Base-by-base conservation (phyloP, 2,329 filamentous ascomycete genomes). In the Septoria petroselini region DNA sequence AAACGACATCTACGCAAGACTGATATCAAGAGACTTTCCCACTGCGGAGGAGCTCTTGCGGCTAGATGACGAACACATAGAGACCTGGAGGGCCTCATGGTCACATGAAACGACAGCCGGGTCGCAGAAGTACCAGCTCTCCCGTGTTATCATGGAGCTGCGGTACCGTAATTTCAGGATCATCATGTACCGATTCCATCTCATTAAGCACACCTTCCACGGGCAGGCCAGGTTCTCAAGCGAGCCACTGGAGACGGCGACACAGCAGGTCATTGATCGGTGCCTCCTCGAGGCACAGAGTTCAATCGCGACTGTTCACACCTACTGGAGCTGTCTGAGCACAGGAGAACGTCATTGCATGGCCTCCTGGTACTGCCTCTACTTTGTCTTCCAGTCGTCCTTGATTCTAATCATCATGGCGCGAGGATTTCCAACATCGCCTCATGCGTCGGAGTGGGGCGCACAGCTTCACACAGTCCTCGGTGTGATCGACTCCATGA, bases 311-410 rank as follows among this genome's bases (percentile, higher is more conserved):
- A 66, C 65, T 7, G 74, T 74, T 31, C 62, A 64, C 17, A 59
- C 59, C 0, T 75, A 68, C 50, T 75, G 73, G 68, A 59, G 63
- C 1, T 5, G 5, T 27, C 9, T 27, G 23, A 9, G 23, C 12
- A 48, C 60, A 0, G 61, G 68, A 17, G 64, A 68, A 12, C 70
- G 70, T 21, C 72, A 67, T 2, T 65, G 70, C 4, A 62, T 76
- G 47, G 65, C 65, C 6, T 70, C 72, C 6, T 75, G 73, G 73
- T 76, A 76, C 52, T 68, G 66, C 1, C 70, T 73, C 31, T 76
- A 75, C 55, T 76, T 76, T 49, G 65, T 76, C 4, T 77, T 77
- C 46, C 75, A 77, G 48, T 73, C 74, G 0, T 71, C 70, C 2
- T 61, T 77, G 12, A 76, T 77, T 7, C 75, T 74, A 1, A 72